These are phyloP conservation scores for Debaryomyces hansenii DNA, from an alignment of 805 yeast species.

Conservation along the genomic window DNA sequence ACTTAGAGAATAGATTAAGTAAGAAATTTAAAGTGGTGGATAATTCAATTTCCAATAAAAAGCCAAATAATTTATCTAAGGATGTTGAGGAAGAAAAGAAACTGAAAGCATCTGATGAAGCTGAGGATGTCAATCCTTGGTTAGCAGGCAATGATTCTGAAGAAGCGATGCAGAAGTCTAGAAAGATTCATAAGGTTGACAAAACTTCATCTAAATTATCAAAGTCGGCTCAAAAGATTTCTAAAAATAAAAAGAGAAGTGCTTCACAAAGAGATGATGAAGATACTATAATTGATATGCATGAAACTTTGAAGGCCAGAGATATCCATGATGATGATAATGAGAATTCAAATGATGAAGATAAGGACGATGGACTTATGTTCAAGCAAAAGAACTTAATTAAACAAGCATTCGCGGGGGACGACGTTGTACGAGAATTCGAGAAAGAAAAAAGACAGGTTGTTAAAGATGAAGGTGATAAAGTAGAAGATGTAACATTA, in stretches of 20 bases:
- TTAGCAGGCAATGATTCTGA: conserved; percentile 14
- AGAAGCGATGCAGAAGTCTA: conserved; percentile 26
- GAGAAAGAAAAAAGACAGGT: conserved; percentile 70
- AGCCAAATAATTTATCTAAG: conserved; percentile 7
- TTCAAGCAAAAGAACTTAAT: conserved; percentile 82
- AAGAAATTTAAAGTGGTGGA: conserved; percentile 20
- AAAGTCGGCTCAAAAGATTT: conserved; percentile 42
- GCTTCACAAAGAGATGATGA: conserved; percentile 31
- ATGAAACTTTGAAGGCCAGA: conserved; percentile 53
- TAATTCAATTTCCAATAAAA: conserved; percentile 1
- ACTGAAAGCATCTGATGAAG: conserved; percentile 4
- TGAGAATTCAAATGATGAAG: conserved; percentile 39
- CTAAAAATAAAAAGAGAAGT: conserved; percentile 36
- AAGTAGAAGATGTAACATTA: conserved; percentile 77
- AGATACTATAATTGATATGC: conserved; percentile 47
- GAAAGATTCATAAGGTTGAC: conserved; percentile 31
- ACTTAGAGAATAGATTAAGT: conserved; percentile 42
- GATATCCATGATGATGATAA: conserved; percentile 45
- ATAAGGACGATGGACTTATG: conserved; percentile 40
- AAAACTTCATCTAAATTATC: conserved; percentile 36
- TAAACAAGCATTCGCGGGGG: conserved; percentile 95
- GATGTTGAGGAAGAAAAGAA: conserved; percentile 14
- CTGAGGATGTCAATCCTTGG: conserved; percentile 39
- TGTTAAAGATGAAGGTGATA: conserved; percentile 77
- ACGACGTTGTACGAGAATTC: conserved; percentile 84